Evolutionary conservation across 2,329 filamentous ascomycete genomes (phyloP).

Genomic region (Tolypocladium tropicale): DNA sequence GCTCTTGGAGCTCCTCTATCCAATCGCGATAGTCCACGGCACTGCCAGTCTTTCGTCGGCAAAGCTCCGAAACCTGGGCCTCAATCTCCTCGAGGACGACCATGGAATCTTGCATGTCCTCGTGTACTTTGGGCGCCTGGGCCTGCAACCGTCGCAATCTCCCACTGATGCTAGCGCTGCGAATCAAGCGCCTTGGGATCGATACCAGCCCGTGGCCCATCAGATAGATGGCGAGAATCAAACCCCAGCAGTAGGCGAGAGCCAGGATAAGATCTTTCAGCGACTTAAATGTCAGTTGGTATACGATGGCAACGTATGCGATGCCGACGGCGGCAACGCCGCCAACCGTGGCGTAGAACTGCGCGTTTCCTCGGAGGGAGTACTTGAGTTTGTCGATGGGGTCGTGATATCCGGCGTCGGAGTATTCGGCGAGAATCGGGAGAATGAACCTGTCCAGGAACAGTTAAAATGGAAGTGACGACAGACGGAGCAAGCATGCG

Average conservation of each 20-base stretch:
- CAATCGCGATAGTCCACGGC: constrained; percentile 74
- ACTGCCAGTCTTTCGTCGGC: constrained; percentile 69
- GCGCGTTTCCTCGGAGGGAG: constrained; percentile 76
- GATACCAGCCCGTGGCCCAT: constrained; percentile 97
- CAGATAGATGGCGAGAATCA: constrained; percentile 85
- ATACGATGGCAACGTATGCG: constrained; percentile 73
- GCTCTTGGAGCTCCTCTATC: constrained; percentile 89
- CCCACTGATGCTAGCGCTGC: constrained; percentile 66
- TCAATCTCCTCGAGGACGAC: constrained; percentile 73
- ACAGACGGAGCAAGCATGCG: not conserved
- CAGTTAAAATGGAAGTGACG: not conserved
- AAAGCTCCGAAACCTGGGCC: constrained; percentile 67
- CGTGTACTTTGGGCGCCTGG: constrained; percentile 72
- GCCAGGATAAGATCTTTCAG: constrained; percentile 87
- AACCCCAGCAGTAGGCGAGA: constrained; percentile 85
- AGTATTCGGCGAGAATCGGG: constrained; percentile 86
- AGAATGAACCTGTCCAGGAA: constrained; percentile 63
- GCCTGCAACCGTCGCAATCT: constrained; percentile 66
- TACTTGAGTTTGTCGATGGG: constrained; percentile 72
- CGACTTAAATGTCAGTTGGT: constrained; percentile 60
- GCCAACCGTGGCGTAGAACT: constrained; percentile 77
- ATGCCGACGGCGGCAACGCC: constrained; percentile 60
- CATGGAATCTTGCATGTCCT: constrained; percentile 78
- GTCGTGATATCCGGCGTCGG: constrained; percentile 86
- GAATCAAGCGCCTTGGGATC: constrained; percentile 72